Base-by-base conservation (phyloP, 306 rosid genomes). In the Rosa persica region DNA sequence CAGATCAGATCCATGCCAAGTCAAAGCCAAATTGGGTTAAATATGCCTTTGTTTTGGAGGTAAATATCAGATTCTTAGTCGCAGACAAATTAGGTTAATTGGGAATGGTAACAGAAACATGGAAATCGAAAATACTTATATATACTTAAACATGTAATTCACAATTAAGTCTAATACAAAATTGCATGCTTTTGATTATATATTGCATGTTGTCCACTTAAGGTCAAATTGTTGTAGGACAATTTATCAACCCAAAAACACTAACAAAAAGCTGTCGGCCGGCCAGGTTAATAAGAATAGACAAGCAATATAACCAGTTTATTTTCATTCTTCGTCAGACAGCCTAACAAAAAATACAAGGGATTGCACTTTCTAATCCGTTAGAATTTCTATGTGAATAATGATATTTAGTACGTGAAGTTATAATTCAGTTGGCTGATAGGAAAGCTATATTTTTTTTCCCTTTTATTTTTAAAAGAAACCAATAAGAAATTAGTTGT, bases 171-270 rank as follows among this genome's bases (percentile, higher is more conserved):
- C 10, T 54, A 54, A 73, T 60, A 54, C 9, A 82, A 74, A 80
- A 16, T 57, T n/a, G 60, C 74, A 60, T 60, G 67, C 8, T 25
- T 6, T 25, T 12, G 5, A 61, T n/a, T 57, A 20, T 22, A 57
- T 64, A 27, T 19, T 38, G 19, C 20, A 13, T 13, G 16, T 42
- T 54, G 81, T 58, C 22, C 82, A 40, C 79, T 78, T 75, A 62
- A 40, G 48, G 71, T 73, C 88, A 82, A 76, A 78, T 39, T 47
- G 60, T 75, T 82, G 76, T 57, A 25, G 78, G 65, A 66, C n/a
- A 27, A 17, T 6, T 61, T 34, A 22, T 62, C 20, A 66, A 46
- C 19, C 57, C 55, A 44, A 49, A n/a, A 38, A n/a, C 30, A 57
- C 57, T 23, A 38, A 20, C 71, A 69, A 73, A 72, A 78, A 79